Evolutionary conservation across 169 alveolate genomes (phyloP).

Genomic region (Plasmodium falciparum): DNA sequence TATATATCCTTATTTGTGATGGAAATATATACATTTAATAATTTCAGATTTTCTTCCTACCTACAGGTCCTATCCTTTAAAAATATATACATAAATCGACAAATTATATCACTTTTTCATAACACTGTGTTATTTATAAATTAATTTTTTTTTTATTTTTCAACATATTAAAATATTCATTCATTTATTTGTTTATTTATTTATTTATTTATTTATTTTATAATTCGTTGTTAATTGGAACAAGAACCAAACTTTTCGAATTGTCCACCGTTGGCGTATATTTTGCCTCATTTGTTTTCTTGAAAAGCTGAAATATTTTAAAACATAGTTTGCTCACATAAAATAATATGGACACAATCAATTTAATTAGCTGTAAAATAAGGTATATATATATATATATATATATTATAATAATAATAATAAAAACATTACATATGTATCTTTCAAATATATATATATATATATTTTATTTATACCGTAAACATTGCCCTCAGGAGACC

Average conservation of each 20-base stretch:
- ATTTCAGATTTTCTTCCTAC: no score
- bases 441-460: neutral
- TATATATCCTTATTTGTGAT: neutral
- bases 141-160: no score
- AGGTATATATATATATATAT: slow-evolving; percentile 4
- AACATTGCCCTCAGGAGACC: slow-evolving; percentile 56
- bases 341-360: slow-evolving; percentile 19
- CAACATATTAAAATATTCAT: no score
- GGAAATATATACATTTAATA: neutral
- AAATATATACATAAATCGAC: no score
- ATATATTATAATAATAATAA: neutral
- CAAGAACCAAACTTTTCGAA: slow-evolving; percentile 14
- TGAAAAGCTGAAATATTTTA: slow-evolving; percentile 12
- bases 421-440: neutral
- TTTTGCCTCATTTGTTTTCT: neutral
- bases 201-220: neutral
- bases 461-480: slow-evolving; percentile 19
- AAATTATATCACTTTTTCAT: no score
- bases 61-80: no score
- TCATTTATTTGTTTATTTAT: no score
- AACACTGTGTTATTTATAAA: no score
- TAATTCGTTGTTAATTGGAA: slow-evolving; percentile 17
- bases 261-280: neutral
- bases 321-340: slow-evolving; percentile 10
- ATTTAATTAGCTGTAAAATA: slow-evolving; percentile 27